Evolutionary conservation across 78 protist species (phyloP).

Genomic region (Dictyostelium purpureum): DNA sequence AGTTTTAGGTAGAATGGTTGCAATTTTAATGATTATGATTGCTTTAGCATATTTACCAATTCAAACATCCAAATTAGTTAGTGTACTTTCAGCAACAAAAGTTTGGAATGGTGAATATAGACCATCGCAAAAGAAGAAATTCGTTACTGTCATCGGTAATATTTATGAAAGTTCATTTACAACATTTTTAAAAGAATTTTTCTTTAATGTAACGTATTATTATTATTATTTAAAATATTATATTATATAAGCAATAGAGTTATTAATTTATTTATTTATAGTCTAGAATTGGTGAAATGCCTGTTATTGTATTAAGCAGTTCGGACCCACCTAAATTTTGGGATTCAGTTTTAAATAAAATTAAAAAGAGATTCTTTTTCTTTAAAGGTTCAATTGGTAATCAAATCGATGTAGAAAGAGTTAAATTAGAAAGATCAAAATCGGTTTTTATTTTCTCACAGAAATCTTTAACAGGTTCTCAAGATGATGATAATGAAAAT

Average conservation of each 20-base stretch:
- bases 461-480: background rate
- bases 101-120: constrained; percentile 57
- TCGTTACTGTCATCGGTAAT: constrained; percentile 24
- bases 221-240: background rate
- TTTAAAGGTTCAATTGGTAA: constrained; percentile 45
- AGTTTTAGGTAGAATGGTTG: constrained; percentile 27
- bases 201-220: constrained; percentile 1
- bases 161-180: constrained; percentile 37
- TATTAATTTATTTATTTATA: no score
- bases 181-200: constrained; percentile 25
- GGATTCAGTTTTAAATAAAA: background rate
- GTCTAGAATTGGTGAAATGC: constrained; percentile 50
- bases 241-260: no score
- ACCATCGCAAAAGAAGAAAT: constrained; percentile 36
- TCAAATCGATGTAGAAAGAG: constrained; percentile 31
- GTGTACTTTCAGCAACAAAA: background rate
- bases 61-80: background rate
- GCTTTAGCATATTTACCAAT: constrained; percentile 40
- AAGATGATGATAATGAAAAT: constrained; percentile 55
- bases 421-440: constrained; percentile 17
- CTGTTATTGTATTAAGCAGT: background rate
- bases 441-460: constrained; percentile 38
- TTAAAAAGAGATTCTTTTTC: constrained; percentile 1
- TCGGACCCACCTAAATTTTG: constrained; percentile 39
- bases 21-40: constrained; percentile 15